These are phyloP conservation scores for Metschnikowia amazonensis DNA, from an alignment of 805 yeast genomes.

Conservation along the genomic window DNA sequence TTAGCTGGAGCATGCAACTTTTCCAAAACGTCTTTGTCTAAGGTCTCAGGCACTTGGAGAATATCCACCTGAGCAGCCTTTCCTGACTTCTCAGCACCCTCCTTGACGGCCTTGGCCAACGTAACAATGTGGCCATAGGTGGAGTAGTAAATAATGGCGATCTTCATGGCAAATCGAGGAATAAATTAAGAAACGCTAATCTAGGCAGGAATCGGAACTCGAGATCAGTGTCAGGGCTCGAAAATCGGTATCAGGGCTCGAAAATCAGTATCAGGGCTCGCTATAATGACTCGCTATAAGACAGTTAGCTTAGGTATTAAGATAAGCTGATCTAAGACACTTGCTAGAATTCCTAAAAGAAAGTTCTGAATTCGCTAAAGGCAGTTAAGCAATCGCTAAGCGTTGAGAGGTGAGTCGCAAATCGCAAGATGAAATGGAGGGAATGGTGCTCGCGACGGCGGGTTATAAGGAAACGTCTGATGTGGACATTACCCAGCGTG, in stretches of 20 bases:
- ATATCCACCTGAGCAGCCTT: constrained; percentile 48
- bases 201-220: no score
- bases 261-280: no score
- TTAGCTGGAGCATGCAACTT: constrained; percentile 20
- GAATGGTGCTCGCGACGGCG: not conserved
- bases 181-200: no score
- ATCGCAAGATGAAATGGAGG: no score
- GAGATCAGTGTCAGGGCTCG: no score
- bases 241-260: no score
- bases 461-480: not conserved
- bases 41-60: constrained; percentile 49
- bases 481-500: not conserved
- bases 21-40: constrained; percentile 19
- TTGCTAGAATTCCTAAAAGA: no score
- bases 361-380: no score
- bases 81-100: constrained; percentile 16
- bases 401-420: no score
- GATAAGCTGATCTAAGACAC: no score
- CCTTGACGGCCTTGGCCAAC: constrained; percentile 18
- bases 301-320: no score
- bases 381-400: not conserved
- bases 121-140: constrained; percentile 19
- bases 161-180: constrained; percentile 17
- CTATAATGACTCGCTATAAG: no score
- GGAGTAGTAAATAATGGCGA: constrained; percentile 19